Evolutionary conservation across 2,329 filamentous ascomycete genomes (phyloP).

Genomic region (Reticulascus tulasneorum): DNA sequence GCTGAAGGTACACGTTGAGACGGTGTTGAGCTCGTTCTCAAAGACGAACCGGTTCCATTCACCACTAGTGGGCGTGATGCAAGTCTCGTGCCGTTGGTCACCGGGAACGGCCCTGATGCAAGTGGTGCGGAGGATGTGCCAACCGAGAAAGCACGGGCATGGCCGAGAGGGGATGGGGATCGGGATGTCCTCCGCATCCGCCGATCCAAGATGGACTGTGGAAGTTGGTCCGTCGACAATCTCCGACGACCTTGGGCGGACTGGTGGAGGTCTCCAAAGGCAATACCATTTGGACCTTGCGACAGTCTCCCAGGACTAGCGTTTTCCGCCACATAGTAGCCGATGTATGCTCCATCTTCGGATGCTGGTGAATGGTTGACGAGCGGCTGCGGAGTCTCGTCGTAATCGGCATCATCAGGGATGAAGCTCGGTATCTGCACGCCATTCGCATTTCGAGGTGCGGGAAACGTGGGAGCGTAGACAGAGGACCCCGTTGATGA

Average conservation of each 20-base stretch:
- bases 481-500: conserved; percentile 24
- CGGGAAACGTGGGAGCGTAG: conserved; percentile 26
- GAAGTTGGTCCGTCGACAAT: conserved; percentile 50
- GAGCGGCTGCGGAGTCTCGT: conserved; percentile 37
- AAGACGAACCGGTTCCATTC: conserved; percentile 46
- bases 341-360: conserved; percentile 39
- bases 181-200: conserved; percentile 50
- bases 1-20: conserved; percentile 4
- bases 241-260: conserved; percentile 38
- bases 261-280: conserved; percentile 44
- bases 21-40: conserved; percentile 29
- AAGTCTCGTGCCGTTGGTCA: conserved; percentile 26
- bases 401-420: conserved; percentile 48
- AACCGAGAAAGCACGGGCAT: conserved; percentile 39
- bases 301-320: conserved; percentile 20
- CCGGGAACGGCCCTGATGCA: conserved; percentile 32
- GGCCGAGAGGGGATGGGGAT: conserved; percentile 53
- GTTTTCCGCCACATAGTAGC: conserved; percentile 32
- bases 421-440: conserved; percentile 52
- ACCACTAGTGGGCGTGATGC: conserved; percentile 48
- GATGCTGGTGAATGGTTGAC: conserved; percentile 42
- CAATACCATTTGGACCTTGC: conserved; percentile 32
- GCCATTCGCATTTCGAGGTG: conserved; percentile 42
- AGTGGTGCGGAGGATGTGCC: conserved; percentile 36
- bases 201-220: conserved; percentile 50